Conservation (phyloP, 2,329 filamentous ascomycete genomes). For the Elsinoe batatas region DNA sequence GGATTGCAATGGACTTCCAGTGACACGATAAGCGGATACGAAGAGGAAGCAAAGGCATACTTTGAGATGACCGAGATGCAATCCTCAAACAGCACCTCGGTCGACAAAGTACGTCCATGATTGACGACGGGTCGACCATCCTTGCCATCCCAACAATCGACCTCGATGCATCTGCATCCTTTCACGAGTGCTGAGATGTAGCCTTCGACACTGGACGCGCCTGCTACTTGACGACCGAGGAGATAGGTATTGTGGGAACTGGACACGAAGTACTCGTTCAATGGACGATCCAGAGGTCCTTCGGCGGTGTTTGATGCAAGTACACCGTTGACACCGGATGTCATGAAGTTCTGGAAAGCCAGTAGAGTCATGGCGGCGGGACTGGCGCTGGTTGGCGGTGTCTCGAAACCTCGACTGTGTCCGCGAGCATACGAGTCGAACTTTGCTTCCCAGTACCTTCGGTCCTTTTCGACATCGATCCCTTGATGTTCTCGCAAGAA, state of each 20-base stretch:
- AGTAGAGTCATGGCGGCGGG: constrained; percentile 61
- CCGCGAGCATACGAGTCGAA: constrained; percentile 56
- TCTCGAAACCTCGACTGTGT: constrained; percentile 33
- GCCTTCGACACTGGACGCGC: constrained; percentile 84
- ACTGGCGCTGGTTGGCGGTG: background rate
- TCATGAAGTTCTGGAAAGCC: constrained; percentile 67
- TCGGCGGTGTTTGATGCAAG: constrained; percentile 33
- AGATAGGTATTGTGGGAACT: constrained; percentile 99
- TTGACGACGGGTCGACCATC: constrained; percentile 83
- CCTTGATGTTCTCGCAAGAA: constrained; percentile 68
- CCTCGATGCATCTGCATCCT: constrained; percentile 89
- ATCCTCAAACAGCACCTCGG: constrained; percentile 78
- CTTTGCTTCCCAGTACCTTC: constrained; percentile 56
- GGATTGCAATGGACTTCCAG: constrained; percentile 88
- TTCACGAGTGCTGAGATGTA: constrained; percentile 83
- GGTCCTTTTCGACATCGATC: constrained; percentile 61
- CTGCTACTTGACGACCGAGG: constrained; percentile 78
- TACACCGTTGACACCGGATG: constrained; percentile 61
- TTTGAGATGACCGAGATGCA: constrained; percentile 89
- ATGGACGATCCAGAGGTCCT: constrained; percentile 59
- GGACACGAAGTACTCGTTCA: constrained; percentile 97
- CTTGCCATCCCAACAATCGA: constrained; percentile 94
- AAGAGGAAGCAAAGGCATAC: constrained; percentile 82
- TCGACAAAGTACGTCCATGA: constrained; percentile 83
- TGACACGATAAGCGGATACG: constrained; percentile 85